Evolutionary conservation across 805 yeast genomes (phyloP).

Genomic region (Myxozyma udenii): DNA sequence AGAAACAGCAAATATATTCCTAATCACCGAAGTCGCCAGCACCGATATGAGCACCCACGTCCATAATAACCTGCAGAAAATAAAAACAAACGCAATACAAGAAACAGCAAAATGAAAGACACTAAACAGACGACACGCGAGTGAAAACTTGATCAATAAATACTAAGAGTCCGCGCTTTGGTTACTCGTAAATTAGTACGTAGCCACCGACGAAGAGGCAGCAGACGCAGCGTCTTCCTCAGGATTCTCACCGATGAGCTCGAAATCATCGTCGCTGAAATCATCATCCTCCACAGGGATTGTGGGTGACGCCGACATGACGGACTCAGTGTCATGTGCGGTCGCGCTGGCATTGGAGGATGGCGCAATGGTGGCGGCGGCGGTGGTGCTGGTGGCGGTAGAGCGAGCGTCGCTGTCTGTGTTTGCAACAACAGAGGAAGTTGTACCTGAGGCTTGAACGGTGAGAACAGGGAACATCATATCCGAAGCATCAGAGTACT

Average conservation of each 20-base stretch:
- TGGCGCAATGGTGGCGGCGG: not conserved
- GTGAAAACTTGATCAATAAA: too few relatives aligned
- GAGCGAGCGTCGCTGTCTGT: conserved; percentile 16
- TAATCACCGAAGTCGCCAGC: too few relatives aligned
- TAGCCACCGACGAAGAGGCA: too few relatives aligned
- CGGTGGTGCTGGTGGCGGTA: not conserved
- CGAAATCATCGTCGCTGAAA: conserved; percentile 16
- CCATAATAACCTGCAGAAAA: too few relatives aligned
- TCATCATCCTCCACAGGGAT: conserved; percentile 1
- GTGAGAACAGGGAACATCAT: conserved; percentile 21
- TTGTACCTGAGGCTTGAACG: conserved; percentile 4
- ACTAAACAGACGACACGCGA: too few relatives aligned
- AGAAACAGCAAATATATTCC: too few relatives aligned
- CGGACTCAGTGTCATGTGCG: not conserved
- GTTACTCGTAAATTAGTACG: too few relatives aligned
- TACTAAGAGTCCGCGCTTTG: too few relatives aligned
- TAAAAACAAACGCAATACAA: too few relatives aligned
- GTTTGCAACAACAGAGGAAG: conserved; percentile 10
- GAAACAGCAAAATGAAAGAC: too few relatives aligned
- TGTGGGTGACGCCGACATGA: not conserved
- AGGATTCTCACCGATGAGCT: conserved; percentile 10
- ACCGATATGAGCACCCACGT: too few relatives aligned
- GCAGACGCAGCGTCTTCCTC: too few relatives aligned
- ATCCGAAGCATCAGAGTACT: conserved; percentile 26
- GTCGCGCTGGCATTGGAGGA: not conserved